These are phyloP conservation scores for Vitis hybrid DNA, from an alignment of 177 flowering plant species.

Conservation along the genomic window DNA sequence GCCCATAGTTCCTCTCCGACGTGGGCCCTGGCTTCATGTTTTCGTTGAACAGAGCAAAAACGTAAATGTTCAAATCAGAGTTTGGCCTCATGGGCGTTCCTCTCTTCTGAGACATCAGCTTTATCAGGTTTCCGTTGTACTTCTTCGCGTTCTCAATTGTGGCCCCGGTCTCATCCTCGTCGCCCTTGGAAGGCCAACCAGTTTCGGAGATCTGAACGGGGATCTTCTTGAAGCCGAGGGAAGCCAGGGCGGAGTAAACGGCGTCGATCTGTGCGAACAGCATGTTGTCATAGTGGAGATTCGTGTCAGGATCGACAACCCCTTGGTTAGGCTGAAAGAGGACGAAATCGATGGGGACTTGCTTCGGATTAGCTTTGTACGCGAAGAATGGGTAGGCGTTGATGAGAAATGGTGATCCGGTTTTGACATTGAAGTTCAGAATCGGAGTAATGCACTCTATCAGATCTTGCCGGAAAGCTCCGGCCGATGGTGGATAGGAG, in stretches of 20 bases:
- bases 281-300: conserved; percentile 75
- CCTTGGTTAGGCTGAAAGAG: conserved; percentile 58
- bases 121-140: conserved; percentile 67
- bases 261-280: conserved; percentile 78
- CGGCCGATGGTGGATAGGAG: conserved; percentile 72
- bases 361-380: conserved; percentile 53
- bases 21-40: conserved; percentile 76
- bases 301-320: conserved; percentile 43
- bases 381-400: conserved; percentile 79
- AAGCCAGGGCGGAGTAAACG: conserved; percentile 49
- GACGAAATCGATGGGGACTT: conserved; percentile 50
- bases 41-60: conserved; percentile 81
- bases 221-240: conserved; percentile 43
- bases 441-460: conserved; percentile 21
- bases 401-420: conserved; percentile 55
- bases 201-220: conserved; percentile 66
- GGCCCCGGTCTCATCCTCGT: conserved; percentile 71
- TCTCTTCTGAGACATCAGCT: conserved; percentile 39
- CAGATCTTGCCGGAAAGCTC: conserved; percentile 48
- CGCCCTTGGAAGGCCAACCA: conserved; percentile 92
- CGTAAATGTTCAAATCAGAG: conserved; percentile 42
- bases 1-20: conserved; percentile 80
- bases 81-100: conserved; percentile 71
- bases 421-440: conserved; percentile 38
- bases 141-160: conserved; percentile 64